Conservation (phyloP, 495 filamentous ascomycete species). For the Parathielavia hyrcaniae region DNA sequence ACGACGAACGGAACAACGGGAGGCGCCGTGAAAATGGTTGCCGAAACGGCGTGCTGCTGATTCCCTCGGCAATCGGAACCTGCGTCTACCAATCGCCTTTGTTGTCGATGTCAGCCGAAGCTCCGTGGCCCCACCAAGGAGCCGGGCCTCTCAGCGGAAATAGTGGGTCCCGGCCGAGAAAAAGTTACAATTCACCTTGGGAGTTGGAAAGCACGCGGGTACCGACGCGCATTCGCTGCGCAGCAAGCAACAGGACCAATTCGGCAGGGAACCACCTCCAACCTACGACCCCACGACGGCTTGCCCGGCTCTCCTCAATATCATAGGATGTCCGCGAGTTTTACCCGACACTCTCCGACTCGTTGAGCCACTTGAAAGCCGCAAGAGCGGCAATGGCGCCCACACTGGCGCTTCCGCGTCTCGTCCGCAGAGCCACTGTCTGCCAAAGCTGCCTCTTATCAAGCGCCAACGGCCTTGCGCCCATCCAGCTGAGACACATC, state of each 20-base stretch:
- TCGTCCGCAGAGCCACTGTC: constrained; percentile 16
- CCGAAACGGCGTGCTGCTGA: constrained; percentile 19
- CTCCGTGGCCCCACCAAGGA: constrained; percentile 12
- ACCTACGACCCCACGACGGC: background rate
- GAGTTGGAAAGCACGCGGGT: background rate
- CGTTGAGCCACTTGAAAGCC: background rate
- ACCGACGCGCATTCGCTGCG: background rate
- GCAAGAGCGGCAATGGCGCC: constrained; percentile 17
- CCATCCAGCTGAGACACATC: constrained; percentile 11
- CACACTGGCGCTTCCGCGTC: constrained; percentile 5
- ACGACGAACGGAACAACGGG: constrained; percentile 13
- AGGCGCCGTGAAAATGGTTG: constrained; percentile 22
- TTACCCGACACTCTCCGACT: background rate
- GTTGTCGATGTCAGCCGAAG: constrained; percentile 29
- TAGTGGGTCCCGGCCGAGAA: too few species aligned
- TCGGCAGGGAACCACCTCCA: background rate
- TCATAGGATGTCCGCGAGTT: background rate
- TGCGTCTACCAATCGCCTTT: constrained; percentile 22
- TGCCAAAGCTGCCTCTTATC: constrained; percentile 16
- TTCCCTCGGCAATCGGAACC: constrained; percentile 34
- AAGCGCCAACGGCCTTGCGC: background rate
- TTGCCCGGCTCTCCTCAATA: background rate
- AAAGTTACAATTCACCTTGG: background rate
- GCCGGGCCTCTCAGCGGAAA: background rate
- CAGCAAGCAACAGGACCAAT: background rate